Evolutionary conservation across 1,139 yeast genomes (phyloP).

Genomic region (Lodderomyces metapsilosis): DNA sequence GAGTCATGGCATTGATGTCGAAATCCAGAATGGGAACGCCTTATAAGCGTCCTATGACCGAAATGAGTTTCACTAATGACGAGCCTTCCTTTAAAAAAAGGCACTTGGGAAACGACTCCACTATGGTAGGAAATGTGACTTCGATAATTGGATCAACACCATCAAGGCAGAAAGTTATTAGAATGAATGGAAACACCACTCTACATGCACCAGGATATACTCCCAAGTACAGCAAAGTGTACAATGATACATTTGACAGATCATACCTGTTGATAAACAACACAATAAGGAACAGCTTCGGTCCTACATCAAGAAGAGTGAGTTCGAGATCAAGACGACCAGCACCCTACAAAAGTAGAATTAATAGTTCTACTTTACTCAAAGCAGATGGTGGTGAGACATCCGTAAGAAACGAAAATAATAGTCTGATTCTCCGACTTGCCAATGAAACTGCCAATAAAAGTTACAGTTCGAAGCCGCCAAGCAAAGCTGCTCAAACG

Average conservation of each 20-base stretch:
- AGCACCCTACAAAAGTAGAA: slow-evolving; percentile 60
- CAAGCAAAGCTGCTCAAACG: slow-evolving; percentile 68
- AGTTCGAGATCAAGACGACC: slow-evolving; percentile 66
- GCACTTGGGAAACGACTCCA: background rate
- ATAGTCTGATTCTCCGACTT: background rate
- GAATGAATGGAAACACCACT: slow-evolving; percentile 13
- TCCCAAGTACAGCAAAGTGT: slow-evolving; percentile 35
- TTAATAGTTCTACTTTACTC: slow-evolving; percentile 26
- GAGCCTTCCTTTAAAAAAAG: slow-evolving; percentile 7
- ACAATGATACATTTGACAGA: slow-evolving; percentile 26
- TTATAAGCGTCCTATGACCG: background rate
- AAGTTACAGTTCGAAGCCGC: slow-evolving; percentile 18
- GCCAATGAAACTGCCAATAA: background rate
- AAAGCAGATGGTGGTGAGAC: slow-evolving; percentile 13
- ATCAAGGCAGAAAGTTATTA: slow-evolving; percentile 12
- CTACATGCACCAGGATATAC: slow-evolving; percentile 42
- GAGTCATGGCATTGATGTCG: slow-evolving; percentile 62
- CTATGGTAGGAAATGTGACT: background rate
- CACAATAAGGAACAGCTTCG: slow-evolving; percentile 17
- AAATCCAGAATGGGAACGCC: slow-evolving; percentile 21
- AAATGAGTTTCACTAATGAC: background rate
- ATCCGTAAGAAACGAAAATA: background rate
- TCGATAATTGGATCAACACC: slow-evolving; percentile 11
- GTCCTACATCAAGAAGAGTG: slow-evolving; percentile 44
- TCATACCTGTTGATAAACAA: slow-evolving; percentile 18